phyloP scores from a whole-genome alignment of 345 rosid species.

The Populus simonii region DNA sequence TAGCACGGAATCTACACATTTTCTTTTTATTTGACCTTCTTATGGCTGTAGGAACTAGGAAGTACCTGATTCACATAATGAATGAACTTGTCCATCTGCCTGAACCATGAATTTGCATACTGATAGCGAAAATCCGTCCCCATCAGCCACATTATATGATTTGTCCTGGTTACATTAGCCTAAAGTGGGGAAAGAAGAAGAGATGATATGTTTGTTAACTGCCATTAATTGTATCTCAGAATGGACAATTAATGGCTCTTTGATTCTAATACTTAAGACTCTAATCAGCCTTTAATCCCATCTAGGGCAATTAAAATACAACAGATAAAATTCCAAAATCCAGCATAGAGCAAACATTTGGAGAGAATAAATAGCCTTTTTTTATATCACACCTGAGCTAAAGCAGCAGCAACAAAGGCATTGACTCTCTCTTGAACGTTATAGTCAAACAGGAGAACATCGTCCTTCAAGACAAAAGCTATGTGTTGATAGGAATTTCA shows the following conservation, averaged over 20 bases:
- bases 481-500: slow-evolving; percentile 21
- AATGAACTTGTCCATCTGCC: slow-evolving; percentile 96
- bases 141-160: slow-evolving; percentile 93
- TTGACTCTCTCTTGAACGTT: slow-evolving; percentile 89
- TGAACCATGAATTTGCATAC: slow-evolving; percentile 89
- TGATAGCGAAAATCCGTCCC: slow-evolving; percentile 96
- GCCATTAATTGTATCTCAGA: background rate
- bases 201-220: background rate
- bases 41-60: background rate
- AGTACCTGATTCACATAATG: slow-evolving; percentile 86
- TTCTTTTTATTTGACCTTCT: background rate
- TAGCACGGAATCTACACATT: too few species aligned
- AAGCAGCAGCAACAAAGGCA: slow-evolving; percentile 81
- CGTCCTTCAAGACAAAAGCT: slow-evolving; percentile 53
- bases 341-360: background rate
- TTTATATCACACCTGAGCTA: slow-evolving; percentile 56
- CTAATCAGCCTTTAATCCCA: background rate
- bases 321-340: background rate
- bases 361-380: background rate
- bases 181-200: slow-evolving; percentile 22
- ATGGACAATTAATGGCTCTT: background rate
- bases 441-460: slow-evolving; percentile 69
- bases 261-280: background rate
- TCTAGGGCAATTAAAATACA: background rate
- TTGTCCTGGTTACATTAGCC: slow-evolving; percentile 90